Evolutionary conservation across 2,329 filamentous ascomycete species (phyloP), one percentile per base, ranked within the genome.

Genomic region (Purpureocillium takamizusanense): DNA sequence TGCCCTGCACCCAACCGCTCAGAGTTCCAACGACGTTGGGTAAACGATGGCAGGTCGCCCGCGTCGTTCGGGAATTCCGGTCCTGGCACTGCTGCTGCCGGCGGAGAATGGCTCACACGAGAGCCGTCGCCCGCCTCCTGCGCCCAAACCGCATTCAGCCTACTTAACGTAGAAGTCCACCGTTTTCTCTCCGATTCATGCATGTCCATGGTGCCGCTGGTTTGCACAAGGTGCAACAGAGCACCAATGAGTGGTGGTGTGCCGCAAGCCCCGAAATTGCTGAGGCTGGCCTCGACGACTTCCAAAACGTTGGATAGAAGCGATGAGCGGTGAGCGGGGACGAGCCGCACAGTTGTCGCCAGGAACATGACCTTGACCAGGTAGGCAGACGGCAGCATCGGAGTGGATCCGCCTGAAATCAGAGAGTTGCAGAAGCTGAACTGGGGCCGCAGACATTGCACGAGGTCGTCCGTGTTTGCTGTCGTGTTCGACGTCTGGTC

Each of bases 361-460:
- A 63, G 43, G 36, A 65, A 65, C 27, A 59, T 55, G 6, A 55
- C 48, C 40, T 64, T 61, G 6, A 64, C 51, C 2, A 65, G 44
- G 13, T 58, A 58, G 6, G 61, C 59, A 5, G 61, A 58, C 0
- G 61, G 60, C 1, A 59, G 43, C 23, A 46, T 49, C 11, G 61
- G 59, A 2, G 53, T 59, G 9, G 58, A 54, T 9, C 53, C 52
- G 8, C 54, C 55, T 16, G 57, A 56, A 5, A 64, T 54, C 29
- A 63, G 48, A 1, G 60, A 62, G 41, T 62, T 62, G 51, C 61
- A 64, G 40, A 59, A 65, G 7, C 51, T 52, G 41, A 63, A 62
- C 8, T 50, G 54, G 5, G 53, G 43, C 33, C 62, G 57, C 8
- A 64, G 42, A 10, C 49, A 53, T 29, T 49, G 50, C 2, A 58